Evolutionary conservation across 495 filamentous ascomycete genomes (phyloP).

Genomic region (Astrothelium subdiscretum): DNA sequence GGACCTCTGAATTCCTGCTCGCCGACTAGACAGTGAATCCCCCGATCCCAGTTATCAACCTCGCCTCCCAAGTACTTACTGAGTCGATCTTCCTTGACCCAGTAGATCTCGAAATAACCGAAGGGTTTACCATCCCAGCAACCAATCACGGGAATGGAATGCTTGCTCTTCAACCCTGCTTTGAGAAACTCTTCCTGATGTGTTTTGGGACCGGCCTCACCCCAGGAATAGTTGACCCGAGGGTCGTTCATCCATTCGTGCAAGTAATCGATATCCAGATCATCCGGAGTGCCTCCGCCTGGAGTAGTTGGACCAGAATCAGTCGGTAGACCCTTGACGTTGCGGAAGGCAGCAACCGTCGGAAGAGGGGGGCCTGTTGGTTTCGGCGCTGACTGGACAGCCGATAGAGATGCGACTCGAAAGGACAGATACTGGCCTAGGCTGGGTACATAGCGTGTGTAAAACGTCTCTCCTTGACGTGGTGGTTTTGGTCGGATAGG

Average conservation of each 20-base stretch:
- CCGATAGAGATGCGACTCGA: slow-evolving; percentile 51
- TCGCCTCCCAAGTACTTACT: slow-evolving; percentile 50
- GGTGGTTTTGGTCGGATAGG: slow-evolving; percentile 83
- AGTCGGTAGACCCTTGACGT: slow-evolving; percentile 19
- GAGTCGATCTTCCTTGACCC: slow-evolving; percentile 86
- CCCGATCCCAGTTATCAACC: slow-evolving; percentile 72
- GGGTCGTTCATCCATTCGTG: slow-evolving; percentile 85
- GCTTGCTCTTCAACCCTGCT: slow-evolving; percentile 47
- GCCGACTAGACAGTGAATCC: slow-evolving; percentile 77
- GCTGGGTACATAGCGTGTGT: slow-evolving; percentile 74
- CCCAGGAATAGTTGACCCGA: slow-evolving; percentile 75
- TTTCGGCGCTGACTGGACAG: slow-evolving; percentile 20
- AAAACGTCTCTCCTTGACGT: slow-evolving; percentile 78
- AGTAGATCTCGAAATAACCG: slow-evolving; percentile 96
- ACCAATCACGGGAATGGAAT: slow-evolving; percentile 85
- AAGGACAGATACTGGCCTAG: slow-evolving; percentile 80
- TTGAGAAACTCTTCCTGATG: slow-evolving; percentile 61
- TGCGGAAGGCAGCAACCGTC: slow-evolving; percentile 17
- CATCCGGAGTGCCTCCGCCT: background rate
- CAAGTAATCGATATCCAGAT: slow-evolving; percentile 57
- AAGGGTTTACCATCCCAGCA: slow-evolving; percentile 94
- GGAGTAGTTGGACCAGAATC: slow-evolving; percentile 5
- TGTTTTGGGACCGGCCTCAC: slow-evolving; percentile 48
- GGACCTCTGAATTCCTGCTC: slow-evolving; percentile 83
- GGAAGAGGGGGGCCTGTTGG: slow-evolving; percentile 23